Conservation (phyloP, 2,329 filamentous ascomycete species). For the Cladosporium sphaerospermum region DNA sequence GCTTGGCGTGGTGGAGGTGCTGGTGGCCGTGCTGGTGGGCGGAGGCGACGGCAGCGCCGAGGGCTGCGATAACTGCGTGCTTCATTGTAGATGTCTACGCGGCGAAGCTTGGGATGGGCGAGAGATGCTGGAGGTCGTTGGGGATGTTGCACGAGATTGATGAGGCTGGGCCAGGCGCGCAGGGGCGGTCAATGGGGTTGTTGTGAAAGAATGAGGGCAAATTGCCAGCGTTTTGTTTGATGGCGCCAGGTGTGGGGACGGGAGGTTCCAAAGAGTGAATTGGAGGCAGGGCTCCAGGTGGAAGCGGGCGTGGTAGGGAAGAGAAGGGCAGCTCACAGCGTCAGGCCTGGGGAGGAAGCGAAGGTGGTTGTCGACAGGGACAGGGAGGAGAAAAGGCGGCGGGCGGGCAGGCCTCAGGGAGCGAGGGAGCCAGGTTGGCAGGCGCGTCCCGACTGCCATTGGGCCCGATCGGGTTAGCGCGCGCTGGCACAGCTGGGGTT, state of each 20-base stretch:
- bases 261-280: conserved; percentile 20
- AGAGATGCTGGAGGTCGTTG: neutral
- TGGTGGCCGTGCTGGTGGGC: conserved; percentile 54
- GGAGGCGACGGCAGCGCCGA: conserved; percentile 36
- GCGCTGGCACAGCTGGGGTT: too few relatives aligned
- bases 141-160: conserved; percentile 7
- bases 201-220: conserved; percentile 12
- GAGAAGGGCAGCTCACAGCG: conserved; percentile 1
- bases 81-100: conserved; percentile 11
- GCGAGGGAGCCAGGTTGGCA: neutral
- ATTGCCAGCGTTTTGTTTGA: neutral
- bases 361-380: conserved; percentile 6
- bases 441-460: too few relatives aligned
- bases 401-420: neutral
- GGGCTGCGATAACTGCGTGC: conserved; percentile 34
- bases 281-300: conserved; percentile 15
- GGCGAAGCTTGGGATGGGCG: neutral
- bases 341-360: neutral
- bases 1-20: conserved; percentile 55
- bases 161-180: conserved; percentile 12
- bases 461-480: too few relatives aligned
- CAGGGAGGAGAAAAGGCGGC: neutral
- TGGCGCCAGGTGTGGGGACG: neutral
- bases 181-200: conserved; percentile 4
- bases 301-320: conserved; percentile 6